These are phyloP conservation scores for Scheffersomyces coipomensis DNA, from an alignment of 805 yeast genomes.

Conservation along the genomic window DNA sequence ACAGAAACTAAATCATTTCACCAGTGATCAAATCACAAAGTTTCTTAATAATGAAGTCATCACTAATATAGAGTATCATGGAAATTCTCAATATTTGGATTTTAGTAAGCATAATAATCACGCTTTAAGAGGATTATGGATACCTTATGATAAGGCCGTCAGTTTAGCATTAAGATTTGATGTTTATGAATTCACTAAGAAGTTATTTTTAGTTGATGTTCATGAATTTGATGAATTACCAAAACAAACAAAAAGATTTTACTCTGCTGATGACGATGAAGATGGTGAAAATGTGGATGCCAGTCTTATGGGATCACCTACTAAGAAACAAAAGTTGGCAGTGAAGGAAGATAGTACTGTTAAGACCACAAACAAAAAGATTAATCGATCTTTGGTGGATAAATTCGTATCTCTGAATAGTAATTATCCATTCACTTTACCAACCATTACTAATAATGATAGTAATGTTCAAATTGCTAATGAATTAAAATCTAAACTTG, in stretches of 20 bases:
- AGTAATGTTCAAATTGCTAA: conserved; percentile 24
- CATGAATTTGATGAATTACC: conserved; percentile 42
- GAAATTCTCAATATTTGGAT: conserved; percentile 24
- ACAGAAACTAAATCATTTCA: conserved; percentile 23
- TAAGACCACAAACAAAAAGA: not conserved
- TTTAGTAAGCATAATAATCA: conserved; percentile 24
- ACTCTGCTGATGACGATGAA: conserved; percentile 8
- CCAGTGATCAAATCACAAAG: conserved; percentile 23
- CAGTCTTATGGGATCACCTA: conserved; percentile 27
- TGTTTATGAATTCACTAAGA: conserved; percentile 35
- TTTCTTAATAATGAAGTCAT: conserved; percentile 33
- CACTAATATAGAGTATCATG: conserved; percentile 28
- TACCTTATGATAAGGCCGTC: conserved; percentile 44
- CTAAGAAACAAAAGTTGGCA: conserved; percentile 30
- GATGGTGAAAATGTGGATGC: conserved; percentile 10
- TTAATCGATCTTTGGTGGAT: not conserved
- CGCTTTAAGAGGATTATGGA: conserved; percentile 37
- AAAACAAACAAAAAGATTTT: conserved; percentile 14
- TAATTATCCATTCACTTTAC: conserved; percentile 36
- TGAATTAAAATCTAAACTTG: conserved; percentile 30
- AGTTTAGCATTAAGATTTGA: conserved; percentile 36
- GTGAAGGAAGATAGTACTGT: not conserved
- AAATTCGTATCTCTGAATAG: conserved; percentile 16
- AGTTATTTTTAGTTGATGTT: conserved; percentile 41
- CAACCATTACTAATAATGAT: conserved; percentile 21